Percentiles rank a stretch among this genome's conserved stretches.
These are phyloP conservation scores for Linnemannia hyalina DNA, from an alignment of 192 early-diverging fungal genomes.

Conservation along the genomic window DNA sequence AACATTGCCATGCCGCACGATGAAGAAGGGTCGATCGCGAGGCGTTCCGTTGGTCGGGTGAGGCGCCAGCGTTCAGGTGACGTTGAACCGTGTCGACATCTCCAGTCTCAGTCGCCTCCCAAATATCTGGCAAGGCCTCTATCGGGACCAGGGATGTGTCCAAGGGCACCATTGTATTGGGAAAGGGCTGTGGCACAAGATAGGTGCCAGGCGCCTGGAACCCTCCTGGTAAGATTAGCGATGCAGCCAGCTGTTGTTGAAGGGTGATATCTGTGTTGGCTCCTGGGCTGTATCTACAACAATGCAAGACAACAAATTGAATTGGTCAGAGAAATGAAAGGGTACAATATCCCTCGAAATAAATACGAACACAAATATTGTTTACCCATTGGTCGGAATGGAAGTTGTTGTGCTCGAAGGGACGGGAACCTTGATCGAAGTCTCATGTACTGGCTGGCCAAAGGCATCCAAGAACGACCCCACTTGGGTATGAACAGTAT, in stretches of 20 bases:
- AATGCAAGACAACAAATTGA: background rate
- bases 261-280: background rate
- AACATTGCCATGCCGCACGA: conserved; percentile 37
- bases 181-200: conserved; percentile 15
- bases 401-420: background rate
- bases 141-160: background rate
- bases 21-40: conserved; percentile 46
- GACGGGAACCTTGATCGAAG: background rate
- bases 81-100: conserved; percentile 33
- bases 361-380: background rate
- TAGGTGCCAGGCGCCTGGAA: conserved; percentile 15
- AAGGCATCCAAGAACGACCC: conserved; percentile 12
- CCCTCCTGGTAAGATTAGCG: conserved; percentile 14
- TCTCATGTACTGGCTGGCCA: background rate
- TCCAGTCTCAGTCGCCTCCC: conserved; percentile 40
- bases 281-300: background rate
- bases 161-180: background rate
- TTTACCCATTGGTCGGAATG: background rate
- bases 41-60: conserved; percentile 40
- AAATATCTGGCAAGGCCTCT: conserved; percentile 31
- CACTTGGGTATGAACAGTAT: conserved; percentile 24
- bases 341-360: background rate
- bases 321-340: background rate
- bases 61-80: conserved; percentile 41
- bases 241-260: conserved; percentile 21